Percentiles rank a stretch among this genome's conserved stretches.
Conservation (phyloP, 441 rosid species). For the Breynia disticha region DNA sequence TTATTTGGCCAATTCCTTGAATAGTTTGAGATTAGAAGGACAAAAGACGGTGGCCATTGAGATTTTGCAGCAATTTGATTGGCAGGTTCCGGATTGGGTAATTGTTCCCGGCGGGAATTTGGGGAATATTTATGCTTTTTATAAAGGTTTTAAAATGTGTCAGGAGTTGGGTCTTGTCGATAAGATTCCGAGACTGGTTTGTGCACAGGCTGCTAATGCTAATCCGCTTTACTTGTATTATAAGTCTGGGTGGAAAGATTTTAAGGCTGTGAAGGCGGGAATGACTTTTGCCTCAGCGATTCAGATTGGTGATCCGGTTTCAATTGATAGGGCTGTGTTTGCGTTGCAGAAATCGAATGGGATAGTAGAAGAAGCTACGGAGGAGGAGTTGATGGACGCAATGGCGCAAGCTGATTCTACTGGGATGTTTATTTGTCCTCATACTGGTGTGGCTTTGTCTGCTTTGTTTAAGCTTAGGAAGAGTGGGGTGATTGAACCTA, state of each 20-base stretch:
- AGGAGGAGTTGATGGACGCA: conserved; percentile 53
- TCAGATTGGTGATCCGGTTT: conserved; percentile 55
- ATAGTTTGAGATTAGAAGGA: conserved; percentile 47
- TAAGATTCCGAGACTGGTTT: conserved; percentile 41
- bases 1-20: conserved; percentile 46
- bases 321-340: conserved; percentile 46
- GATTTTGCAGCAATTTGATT: conserved; percentile 55
- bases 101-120: conserved; percentile 50
- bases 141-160: conserved; percentile 54
- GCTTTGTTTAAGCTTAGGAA: conserved; percentile 44
- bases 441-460: conserved; percentile 51
- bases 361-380: conserved; percentile 43
- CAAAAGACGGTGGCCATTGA: conserved; percentile 51
- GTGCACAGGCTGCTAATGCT: conserved; percentile 54
- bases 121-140: conserved; percentile 53
- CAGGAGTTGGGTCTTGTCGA: conserved; percentile 43
- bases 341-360: conserved; percentile 37
- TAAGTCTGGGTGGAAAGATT: conserved; percentile 41
- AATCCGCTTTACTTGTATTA: conserved; percentile 45
- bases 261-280: conserved; percentile 34
- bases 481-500: conserved; percentile 35
- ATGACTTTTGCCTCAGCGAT: conserved; percentile 50
- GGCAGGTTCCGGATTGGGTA: conserved; percentile 61
- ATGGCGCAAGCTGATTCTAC: conserved; percentile 45
- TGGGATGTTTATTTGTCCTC: conserved; percentile 48